These are phyloP conservation scores for Apiospora malaysiana DNA, from an alignment of 2,329 filamentous ascomycete genomes.

Conservation along the genomic window DNA sequence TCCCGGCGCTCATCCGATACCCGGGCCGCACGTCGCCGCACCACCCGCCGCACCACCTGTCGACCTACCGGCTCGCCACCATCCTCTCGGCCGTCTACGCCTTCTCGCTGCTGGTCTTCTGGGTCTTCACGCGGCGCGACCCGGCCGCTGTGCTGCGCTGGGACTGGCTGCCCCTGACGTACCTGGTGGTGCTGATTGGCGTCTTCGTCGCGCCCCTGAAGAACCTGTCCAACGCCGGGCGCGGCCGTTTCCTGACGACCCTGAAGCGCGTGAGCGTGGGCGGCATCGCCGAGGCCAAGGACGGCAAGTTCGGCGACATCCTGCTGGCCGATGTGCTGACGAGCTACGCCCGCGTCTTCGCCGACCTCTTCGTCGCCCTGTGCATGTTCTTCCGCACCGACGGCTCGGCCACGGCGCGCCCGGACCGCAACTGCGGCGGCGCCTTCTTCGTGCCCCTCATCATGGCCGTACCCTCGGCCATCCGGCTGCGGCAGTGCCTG, in stretches of 20 bases:
- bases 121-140: constrained; percentile 76
- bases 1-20: constrained; percentile 85
- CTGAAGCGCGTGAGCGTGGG: constrained; percentile 82
- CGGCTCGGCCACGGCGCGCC: constrained; percentile 77
- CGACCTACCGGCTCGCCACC: constrained; percentile 84
- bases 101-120: constrained; percentile 80
- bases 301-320: constrained; percentile 95
- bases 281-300: constrained; percentile 81
- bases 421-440: constrained; percentile 83
- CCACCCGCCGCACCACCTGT: constrained; percentile 77
- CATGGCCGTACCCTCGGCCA: constrained; percentile 81
- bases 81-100: constrained; percentile 75
- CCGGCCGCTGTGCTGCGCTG: constrained; percentile 74
- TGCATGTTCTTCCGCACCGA: constrained; percentile 87
- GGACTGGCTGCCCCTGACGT: constrained; percentile 86
- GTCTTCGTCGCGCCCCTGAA: constrained; percentile 77
- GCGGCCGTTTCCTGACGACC: constrained; percentile 75
- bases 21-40: constrained; percentile 73
- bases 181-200: constrained; percentile 74
- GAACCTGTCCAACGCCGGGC: constrained; percentile 70
- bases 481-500: constrained; percentile 89
- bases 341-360: constrained; percentile 90
- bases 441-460: constrained; percentile 81
- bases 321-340: constrained; percentile 93
- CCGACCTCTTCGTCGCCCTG: constrained; percentile 83